A percentile compares a stretch with the other conserved stretches of the same genome.
Conservation (phyloP, 169 alveolate genomes). For the Cystoisospora suis region DNA sequence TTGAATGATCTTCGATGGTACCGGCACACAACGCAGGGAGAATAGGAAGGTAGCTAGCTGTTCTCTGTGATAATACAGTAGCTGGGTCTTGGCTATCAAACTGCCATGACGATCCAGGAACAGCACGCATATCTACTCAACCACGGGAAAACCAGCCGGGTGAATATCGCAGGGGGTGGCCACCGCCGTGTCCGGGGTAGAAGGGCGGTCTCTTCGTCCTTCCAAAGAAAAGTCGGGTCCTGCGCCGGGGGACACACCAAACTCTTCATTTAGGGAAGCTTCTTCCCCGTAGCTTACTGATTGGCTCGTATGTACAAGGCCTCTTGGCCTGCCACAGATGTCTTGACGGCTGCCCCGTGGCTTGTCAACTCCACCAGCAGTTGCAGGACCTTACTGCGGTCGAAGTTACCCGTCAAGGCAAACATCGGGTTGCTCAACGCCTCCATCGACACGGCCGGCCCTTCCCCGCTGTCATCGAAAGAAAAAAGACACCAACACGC, state of each 20-base stretch:
- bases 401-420: constrained; percentile 29
- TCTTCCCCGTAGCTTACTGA: background rate
- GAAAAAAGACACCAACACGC: too few relatives aligned
- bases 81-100: too few relatives aligned
- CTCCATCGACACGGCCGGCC: constrained; percentile 14
- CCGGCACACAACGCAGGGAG: too few relatives aligned
- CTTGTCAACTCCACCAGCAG: constrained; percentile 65
- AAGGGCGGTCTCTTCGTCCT: background rate
- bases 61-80: too few relatives aligned
- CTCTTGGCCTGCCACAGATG: constrained; percentile 40
- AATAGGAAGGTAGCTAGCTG: too few relatives aligned
- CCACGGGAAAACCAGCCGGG: too few relatives aligned
- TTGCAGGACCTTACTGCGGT: constrained; percentile 23
- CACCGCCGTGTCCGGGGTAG: too few relatives aligned
- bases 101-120: background rate
- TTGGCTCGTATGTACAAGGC: constrained; percentile 58
- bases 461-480: constrained; percentile 31
- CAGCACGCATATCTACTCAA: background rate
- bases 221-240: background rate
- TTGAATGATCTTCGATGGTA: background rate
- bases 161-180: too few relatives aligned
- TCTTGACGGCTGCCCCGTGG: constrained; percentile 61
- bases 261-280: background rate
- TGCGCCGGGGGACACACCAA: background rate
- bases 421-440: constrained; percentile 9